Percentiles rank a stretch among this genome's conserved stretches.
Evolutionary conservation across 1,284 basidiomycete genomes (phyloP).

Genomic region (Vanrija humicola): DNA sequence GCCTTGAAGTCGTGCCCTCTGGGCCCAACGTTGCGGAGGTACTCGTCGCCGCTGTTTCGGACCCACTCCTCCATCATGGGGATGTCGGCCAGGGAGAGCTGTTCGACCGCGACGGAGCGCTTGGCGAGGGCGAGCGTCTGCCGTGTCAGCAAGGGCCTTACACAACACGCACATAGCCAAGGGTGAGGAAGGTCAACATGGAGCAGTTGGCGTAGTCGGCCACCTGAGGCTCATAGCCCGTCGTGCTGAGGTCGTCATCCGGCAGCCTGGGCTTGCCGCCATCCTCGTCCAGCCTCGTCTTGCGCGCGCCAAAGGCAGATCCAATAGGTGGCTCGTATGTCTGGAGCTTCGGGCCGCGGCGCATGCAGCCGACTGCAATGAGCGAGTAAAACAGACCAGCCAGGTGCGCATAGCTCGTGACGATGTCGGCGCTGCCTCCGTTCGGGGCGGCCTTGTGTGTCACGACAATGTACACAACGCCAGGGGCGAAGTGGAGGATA

Average conservation of each 20-base stretch:
- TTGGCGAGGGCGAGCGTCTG: conserved; percentile 30
- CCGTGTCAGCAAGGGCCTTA: not conserved
- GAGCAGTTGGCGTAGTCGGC: conserved; percentile 41
- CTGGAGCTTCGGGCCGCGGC: conserved; percentile 38
- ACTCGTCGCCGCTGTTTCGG: conserved; percentile 16
- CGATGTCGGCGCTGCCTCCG: not conserved
- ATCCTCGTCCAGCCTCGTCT: not conserved
- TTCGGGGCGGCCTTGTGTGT: conserved; percentile 13
- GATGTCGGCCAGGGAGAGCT: conserved; percentile 35
- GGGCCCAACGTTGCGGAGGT: conserved; percentile 6
- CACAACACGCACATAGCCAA: conserved; percentile 35
- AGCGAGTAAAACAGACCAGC: not conserved
- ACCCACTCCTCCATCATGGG: conserved; percentile 39
- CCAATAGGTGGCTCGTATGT: conserved; percentile 30
- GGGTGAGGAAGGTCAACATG: conserved; percentile 38
- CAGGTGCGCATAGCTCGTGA: conserved; percentile 3
- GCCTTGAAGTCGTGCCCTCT: conserved; percentile 14
- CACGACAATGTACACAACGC: conserved; percentile 27
- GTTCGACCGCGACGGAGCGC: conserved; percentile 24
- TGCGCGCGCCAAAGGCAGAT: conserved; percentile 36
- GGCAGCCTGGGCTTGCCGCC: conserved; percentile 7
- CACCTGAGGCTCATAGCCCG: conserved; percentile 26
- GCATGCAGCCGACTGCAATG: conserved; percentile 28
- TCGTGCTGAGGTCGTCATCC: not conserved
- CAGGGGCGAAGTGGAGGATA: conserved; percentile 25